These are phyloP conservation scores for Microstegium vimineum DNA, from an alignment of 176 grass and related monocot species.

Conservation along the genomic window DNA sequence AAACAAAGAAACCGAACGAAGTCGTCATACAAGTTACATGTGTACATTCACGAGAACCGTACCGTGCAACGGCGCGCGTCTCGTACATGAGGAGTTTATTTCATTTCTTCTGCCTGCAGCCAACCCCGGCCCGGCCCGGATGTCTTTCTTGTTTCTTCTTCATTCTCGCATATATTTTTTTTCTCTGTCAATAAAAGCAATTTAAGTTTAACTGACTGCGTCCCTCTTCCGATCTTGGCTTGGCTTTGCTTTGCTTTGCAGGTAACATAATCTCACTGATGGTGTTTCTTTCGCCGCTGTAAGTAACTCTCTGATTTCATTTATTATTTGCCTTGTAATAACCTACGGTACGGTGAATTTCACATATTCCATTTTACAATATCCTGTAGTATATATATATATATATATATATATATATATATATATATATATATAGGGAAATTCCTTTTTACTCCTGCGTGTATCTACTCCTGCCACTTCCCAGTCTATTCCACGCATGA, in stretches of 20 bases:
- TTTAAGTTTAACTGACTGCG: not conserved
- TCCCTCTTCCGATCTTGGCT: not conserved
- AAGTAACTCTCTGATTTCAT: slow-evolving; percentile 18
- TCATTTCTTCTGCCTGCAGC: not conserved
- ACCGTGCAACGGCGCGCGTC: not conserved
- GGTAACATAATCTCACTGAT: slow-evolving; percentile 86
- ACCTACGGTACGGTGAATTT: not conserved
- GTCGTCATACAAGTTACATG: slow-evolving; percentile 28
- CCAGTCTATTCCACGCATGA: no score
- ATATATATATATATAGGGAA: no score
- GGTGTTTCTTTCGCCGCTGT: slow-evolving; percentile 79
- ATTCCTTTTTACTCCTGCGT: no score
- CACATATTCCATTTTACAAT: not conserved
- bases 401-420: no score
- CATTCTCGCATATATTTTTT: not conserved
- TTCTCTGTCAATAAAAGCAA: not conserved
- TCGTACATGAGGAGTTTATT: not conserved
- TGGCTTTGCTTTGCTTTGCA: slow-evolving; percentile 28
- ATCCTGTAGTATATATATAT: not conserved
- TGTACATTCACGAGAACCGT: slow-evolving; percentile 9
- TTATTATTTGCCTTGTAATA: not conserved
- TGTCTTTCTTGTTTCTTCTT: not conserved
- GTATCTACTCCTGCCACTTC: no score
- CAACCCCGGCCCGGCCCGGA: not conserved
- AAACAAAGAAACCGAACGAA: slow-evolving; percentile 2